Evolutionary conservation across 2,329 filamentous ascomycete species (phyloP).

Genomic region (Capronia coronata): DNA sequence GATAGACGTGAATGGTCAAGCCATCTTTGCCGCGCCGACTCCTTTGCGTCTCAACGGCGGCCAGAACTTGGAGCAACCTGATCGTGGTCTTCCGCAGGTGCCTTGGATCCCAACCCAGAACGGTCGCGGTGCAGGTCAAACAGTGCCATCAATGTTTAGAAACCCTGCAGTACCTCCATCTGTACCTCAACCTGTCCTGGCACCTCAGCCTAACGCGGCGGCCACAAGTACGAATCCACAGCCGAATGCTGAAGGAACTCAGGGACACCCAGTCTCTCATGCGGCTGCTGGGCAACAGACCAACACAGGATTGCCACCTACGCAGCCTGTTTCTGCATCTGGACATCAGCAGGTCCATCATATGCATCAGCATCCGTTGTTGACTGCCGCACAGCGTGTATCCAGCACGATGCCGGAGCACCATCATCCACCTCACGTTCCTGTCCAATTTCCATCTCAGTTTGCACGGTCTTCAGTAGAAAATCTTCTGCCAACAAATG

Average conservation of each 20-base stretch:
- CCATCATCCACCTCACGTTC: conserved; percentile 2
- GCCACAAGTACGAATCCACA: background rate
- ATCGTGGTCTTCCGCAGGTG: background rate
- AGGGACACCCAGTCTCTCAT: background rate
- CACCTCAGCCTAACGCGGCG: background rate
- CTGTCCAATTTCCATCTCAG: background rate
- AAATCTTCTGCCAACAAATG: background rate
- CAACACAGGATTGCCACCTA: background rate
- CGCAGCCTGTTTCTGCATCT: background rate
- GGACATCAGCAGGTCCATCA: background rate
- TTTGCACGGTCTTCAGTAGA: background rate
- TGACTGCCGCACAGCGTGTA: background rate
- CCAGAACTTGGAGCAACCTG: background rate
- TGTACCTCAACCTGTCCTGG: background rate
- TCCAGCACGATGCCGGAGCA: background rate
- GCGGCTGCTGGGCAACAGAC: background rate
- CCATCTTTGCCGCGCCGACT: background rate
- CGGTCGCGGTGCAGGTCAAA: background rate
- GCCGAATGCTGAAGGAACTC: background rate
- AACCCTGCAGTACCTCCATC: background rate
- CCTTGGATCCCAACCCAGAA: background rate
- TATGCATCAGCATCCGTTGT: background rate
- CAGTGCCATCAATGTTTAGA: background rate
- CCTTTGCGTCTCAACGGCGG: background rate
- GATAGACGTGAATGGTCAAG: background rate